These are phyloP conservation scores for Aspergillus wentii DNA, from an alignment of 495 filamentous ascomycete species.

Conservation along the genomic window DNA sequence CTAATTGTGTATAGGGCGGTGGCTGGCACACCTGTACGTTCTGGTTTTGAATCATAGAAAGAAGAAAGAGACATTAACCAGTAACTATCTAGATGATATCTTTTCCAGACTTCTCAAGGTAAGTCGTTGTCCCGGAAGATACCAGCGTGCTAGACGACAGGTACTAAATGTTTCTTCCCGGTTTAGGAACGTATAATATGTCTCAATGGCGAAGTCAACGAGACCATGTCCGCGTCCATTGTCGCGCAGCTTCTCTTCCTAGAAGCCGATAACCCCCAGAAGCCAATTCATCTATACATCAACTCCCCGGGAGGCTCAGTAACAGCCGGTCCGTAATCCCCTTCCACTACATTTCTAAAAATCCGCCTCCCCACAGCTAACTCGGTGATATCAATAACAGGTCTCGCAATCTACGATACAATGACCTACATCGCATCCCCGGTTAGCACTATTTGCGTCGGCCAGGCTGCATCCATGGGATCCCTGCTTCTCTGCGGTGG, in stretches of 20 bases:
- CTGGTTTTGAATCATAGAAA: neutral
- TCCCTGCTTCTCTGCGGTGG: constrained; percentile 84
- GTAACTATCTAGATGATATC: constrained; percentile 67
- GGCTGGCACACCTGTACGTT: constrained; percentile 85
- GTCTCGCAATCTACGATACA: constrained; percentile 96
- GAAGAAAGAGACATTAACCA: constrained; percentile 12
- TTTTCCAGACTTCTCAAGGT: constrained; percentile 78
- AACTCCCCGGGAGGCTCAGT: constrained; percentile 96
- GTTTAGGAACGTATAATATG: constrained; percentile 87
- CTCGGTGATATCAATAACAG: constrained; percentile 23
- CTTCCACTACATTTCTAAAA: neutral
- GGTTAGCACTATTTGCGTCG: constrained; percentile 90
- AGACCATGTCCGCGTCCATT: constrained; percentile 80
- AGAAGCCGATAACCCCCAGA: constrained; percentile 91
- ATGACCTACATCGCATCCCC: constrained; percentile 95
- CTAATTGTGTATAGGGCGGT: constrained; percentile 56
- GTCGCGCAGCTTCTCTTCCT: constrained; percentile 96
- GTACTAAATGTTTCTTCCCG: constrained; percentile 3
- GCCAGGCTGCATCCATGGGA: constrained; percentile 94
- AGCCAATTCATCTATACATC: constrained; percentile 95
- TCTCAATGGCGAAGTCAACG: constrained; percentile 88
- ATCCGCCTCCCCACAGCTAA: neutral
- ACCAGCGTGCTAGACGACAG: neutral
- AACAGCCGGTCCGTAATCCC: constrained; percentile 60
- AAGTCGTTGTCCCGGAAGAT: constrained; percentile 5